phyloP scores from a whole-genome alignment of 2,329 filamentous ascomycete genomes.

The Samsoniella hepiali region DNA sequence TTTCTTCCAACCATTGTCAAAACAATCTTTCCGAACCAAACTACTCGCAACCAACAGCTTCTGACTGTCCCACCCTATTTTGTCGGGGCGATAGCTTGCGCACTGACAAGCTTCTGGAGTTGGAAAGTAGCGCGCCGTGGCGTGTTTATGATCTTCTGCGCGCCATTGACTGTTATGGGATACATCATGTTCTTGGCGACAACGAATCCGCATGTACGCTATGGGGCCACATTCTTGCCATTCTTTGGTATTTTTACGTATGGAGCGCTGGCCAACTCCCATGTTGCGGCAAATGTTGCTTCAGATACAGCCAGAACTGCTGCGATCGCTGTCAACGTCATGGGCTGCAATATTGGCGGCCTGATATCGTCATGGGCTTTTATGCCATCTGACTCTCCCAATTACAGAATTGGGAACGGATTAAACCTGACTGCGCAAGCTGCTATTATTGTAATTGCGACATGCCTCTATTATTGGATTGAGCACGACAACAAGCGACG shows the following conservation, averaged over 20 bases:
- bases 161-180: constrained; percentile 62
- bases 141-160: constrained; percentile 52
- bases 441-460: constrained; percentile 51
- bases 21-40: constrained; percentile 61
- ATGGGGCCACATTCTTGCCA: constrained; percentile 66
- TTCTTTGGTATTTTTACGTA: constrained; percentile 59
- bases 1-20: constrained; percentile 68
- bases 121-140: constrained; percentile 1
- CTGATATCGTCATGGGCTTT: constrained; percentile 29
- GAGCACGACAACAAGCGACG: constrained; percentile 58
- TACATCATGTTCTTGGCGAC: constrained; percentile 67
- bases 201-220: constrained; percentile 49
- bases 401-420: constrained; percentile 68
- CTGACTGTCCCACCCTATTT: constrained; percentile 12
- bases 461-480: constrained; percentile 57
- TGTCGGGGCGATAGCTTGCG: constrained; percentile 5
- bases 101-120: constrained; percentile 10
- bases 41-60: constrained; percentile 58
- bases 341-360: constrained; percentile 21
- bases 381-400: constrained; percentile 57
- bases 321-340: constrained; percentile 61
- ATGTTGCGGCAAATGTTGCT: constrained; percentile 65
- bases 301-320: constrained; percentile 63
- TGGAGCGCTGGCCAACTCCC: constrained; percentile 62
- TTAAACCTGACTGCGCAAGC: constrained; percentile 63